These are phyloP conservation scores for Cadophora gregata DNA, from an alignment of 2,329 filamentous ascomycete species.

Conservation along the genomic window DNA sequence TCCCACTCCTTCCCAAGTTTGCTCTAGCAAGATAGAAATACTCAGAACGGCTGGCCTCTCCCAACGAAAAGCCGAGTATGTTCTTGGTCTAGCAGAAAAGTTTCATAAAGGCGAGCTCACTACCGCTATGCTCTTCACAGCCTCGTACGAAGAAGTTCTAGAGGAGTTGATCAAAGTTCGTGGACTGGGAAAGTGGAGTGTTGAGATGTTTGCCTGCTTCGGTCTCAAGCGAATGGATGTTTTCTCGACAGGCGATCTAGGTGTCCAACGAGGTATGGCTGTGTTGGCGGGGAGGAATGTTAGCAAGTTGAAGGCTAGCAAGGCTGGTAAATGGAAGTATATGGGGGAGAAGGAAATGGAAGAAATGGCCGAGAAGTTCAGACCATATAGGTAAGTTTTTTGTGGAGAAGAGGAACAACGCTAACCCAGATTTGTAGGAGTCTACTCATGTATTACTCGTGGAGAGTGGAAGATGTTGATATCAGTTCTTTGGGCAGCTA, in stretches of 20 bases:
- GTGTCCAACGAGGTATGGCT: slow-evolving; percentile 93
- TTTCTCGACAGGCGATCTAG: slow-evolving; percentile 89
- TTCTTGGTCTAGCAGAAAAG: slow-evolving; percentile 82
- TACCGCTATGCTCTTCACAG: slow-evolving; percentile 75
- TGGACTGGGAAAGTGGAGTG: slow-evolving; percentile 87
- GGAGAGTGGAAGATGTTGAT: slow-evolving; percentile 83
- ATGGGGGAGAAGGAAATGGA: slow-evolving; percentile 95
- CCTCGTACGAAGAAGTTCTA: slow-evolving; percentile 85
- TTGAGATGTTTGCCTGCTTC: slow-evolving; percentile 98
- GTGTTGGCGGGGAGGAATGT: slow-evolving; percentile 84
- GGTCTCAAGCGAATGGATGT: slow-evolving; percentile 94
- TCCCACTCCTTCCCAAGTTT: slow-evolving; percentile 78
- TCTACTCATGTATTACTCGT: slow-evolving; percentile 99
- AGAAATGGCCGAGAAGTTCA: slow-evolving; percentile 78
- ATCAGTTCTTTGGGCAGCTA: slow-evolving; percentile 61
- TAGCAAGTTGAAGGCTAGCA: slow-evolving; percentile 74
- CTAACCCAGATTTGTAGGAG: slow-evolving; percentile 57
- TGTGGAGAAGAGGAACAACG: slow-evolving; percentile 9
- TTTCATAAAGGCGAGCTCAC: slow-evolving; percentile 78
- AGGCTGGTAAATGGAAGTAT: slow-evolving; percentile 95
- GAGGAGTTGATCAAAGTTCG: slow-evolving; percentile 83
- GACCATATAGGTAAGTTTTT: slow-evolving; percentile 71
- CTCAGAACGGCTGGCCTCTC: slow-evolving; percentile 88
- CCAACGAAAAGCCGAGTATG: slow-evolving; percentile 94
- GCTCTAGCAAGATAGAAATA: slow-evolving; percentile 63